Conservation (phyloP, 2,329 filamentous ascomycete species). For the Aspergillus ruber region DNA sequence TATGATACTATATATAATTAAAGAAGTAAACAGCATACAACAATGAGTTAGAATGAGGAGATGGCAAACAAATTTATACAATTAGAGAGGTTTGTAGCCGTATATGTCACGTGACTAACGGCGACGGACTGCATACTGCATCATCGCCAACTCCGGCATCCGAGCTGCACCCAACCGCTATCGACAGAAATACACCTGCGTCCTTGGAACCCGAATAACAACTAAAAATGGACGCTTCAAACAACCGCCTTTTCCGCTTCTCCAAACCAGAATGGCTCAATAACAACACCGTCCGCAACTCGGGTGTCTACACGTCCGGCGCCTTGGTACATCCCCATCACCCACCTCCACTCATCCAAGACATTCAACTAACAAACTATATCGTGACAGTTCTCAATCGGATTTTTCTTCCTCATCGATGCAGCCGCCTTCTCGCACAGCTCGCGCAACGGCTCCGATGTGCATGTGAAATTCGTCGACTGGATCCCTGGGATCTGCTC, state of each 20-base stretch:
- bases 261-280: constrained; percentile 62
- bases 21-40: not conserved
- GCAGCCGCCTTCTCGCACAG: constrained; percentile 59
- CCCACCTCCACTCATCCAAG: too few relatives aligned
- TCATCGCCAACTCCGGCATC: constrained; percentile 9
- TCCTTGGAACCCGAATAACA: not conserved
- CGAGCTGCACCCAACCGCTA: not conserved
- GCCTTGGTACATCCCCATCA: constrained; percentile 51
- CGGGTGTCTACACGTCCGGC: constrained; percentile 61
- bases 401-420: constrained; percentile 65
- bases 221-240: constrained; percentile 36
- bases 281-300: constrained; percentile 56
- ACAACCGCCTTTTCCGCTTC: constrained; percentile 59
- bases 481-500: constrained; percentile 68
- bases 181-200: not conserved
- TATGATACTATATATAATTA: constrained; percentile 7
- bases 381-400: constrained; percentile 55
- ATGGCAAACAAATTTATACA: too few relatives aligned
- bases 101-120: too few relatives aligned
- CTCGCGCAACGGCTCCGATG: constrained; percentile 52
- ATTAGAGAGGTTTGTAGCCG: too few relatives aligned
- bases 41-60: not conserved
- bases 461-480: constrained; percentile 64
- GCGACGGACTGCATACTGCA: constrained; percentile 4
- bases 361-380: not conserved